phyloP scores from a whole-genome alignment of 768 basidiomycete genomes.

The Lentinus brumalis region DNA sequence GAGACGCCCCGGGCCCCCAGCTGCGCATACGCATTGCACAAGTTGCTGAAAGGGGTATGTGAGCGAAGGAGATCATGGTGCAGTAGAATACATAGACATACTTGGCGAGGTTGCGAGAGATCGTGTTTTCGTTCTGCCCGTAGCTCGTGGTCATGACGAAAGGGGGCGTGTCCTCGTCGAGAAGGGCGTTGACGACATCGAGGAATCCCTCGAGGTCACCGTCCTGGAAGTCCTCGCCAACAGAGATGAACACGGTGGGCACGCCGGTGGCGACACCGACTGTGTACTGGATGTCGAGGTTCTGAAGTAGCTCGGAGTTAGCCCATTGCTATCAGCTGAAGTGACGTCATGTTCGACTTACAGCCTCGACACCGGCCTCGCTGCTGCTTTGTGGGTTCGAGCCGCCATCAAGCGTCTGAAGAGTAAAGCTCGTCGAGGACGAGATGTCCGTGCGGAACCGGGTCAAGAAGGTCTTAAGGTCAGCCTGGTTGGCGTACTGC shows the following conservation, averaged over 20 bases:
- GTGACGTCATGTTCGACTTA: constrained; percentile 33
- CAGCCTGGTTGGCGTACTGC: constrained; percentile 30
- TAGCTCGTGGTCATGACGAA: constrained; percentile 70
- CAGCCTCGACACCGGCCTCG: constrained; percentile 62
- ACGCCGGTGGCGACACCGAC: constrained; percentile 46
- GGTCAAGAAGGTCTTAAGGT: constrained; percentile 49
- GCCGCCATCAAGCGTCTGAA: constrained; percentile 47
- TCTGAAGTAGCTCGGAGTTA: constrained; percentile 4
- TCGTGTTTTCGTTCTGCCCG: constrained; percentile 70
- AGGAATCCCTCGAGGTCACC: constrained; percentile 28
- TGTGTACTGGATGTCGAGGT: constrained; percentile 33
- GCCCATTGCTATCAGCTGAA: neutral
- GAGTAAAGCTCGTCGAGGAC: constrained; percentile 17
- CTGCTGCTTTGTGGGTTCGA: constrained; percentile 47
- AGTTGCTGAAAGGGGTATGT: constrained; percentile 41
- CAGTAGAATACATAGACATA: constrained; percentile 54
- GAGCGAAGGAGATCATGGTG: constrained; percentile 37
- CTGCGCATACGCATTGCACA: constrained; percentile 63
- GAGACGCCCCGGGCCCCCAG: constrained; percentile 71
- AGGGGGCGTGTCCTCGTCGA: constrained; percentile 48
- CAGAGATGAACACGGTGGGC: constrained; percentile 55
- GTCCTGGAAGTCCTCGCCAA: constrained; percentile 30
- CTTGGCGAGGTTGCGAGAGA: constrained; percentile 53
- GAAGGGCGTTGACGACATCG: constrained; percentile 60
- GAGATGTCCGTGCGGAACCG: constrained; percentile 18